Evolutionary conservation across 2,329 filamentous ascomycete genomes (phyloP), one percentile per base, ranked within the genome.

Genomic region (Colletotrichum plurivorum): DNA sequence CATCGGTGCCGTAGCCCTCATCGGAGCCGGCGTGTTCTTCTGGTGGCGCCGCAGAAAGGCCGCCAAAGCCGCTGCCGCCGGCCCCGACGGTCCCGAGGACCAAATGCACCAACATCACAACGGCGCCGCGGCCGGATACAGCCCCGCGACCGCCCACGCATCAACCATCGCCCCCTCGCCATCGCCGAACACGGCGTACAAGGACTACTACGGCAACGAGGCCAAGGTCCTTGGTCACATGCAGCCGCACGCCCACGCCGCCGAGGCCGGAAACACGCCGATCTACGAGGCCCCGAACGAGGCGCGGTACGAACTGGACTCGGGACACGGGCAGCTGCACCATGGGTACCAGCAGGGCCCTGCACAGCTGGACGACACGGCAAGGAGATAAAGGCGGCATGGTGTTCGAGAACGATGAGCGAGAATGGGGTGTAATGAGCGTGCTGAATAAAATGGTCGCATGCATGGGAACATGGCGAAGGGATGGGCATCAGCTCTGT

Each of bases 41-140:
- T 67, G 77, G 68, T 77, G 76, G 74, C 75, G 75, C 25, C 75
- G 74, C 12, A 67, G 72, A 27, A 68, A 54, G n/a, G 52, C 56
- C 1, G 18, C 57, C 13, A 68, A 56, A 27, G 48, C 27, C 10
- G 25, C 49, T 3, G 31, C 55, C 16, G 36, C 10, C 2, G 18
- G 49, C 13, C 18, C n/a, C 2, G 39, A 18, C 13, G 55, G 56
- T 25, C 66, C 36, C 12, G 3, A 45, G 15, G 60, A 63, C 16
- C 20, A 43, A 57, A 10, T 52, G 36, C 53, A 18, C n/a, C 15
- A 20, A 10, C 18, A 51, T 2, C 43, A 66, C 25, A 36, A 25
- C n/a, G 52, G 48, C 16, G 57, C 48, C 16, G 18, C 56, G 5
- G 55, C 43, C 4, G 60, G 66, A 43, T n/a, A 25, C 18, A 66